Percentiles rank a stretch among this genome's conserved stretches.
These are phyloP conservation scores for Aspergillus leporis DNA, from an alignment of 495 filamentous ascomycete species.

Conservation along the genomic window DNA sequence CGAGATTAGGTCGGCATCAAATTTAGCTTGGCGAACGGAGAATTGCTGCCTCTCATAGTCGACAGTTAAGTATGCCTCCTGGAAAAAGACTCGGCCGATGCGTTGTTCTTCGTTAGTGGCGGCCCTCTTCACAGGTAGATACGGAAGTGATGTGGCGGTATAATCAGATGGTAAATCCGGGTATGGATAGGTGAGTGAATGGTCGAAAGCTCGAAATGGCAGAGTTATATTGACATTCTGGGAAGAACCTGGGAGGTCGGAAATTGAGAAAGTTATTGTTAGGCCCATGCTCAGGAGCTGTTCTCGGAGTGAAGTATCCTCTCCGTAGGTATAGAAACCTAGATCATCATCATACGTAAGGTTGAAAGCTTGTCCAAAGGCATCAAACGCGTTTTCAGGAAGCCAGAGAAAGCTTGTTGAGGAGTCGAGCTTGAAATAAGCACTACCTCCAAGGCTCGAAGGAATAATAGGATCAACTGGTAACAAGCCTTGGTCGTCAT, in stretches of 20 bases:
- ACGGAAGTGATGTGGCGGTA: neutral
- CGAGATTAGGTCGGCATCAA: neutral
- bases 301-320: neutral
- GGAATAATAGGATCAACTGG: neutral
- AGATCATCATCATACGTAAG: neutral
- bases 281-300: neutral
- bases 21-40: neutral
- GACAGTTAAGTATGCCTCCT: neutral
- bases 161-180: neutral
- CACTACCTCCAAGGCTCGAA: neutral
- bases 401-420: neutral
- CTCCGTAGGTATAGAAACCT: neutral
- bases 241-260: neutral
- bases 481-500: neutral
- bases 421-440: neutral
- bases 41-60: neutral
- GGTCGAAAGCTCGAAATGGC: neutral
- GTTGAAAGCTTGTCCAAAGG: neutral
- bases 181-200: neutral
- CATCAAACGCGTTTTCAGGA: neutral
- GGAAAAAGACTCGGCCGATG: neutral
- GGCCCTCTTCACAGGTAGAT: neutral
- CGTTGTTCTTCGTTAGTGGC: neutral
- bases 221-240: neutral
- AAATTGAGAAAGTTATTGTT: neutral